Percentiles rank a stretch among this genome's conserved stretches.
Conservation (phyloP, 192 early-diverging fungal species). For the Pecoramyces ruminantium region DNA sequence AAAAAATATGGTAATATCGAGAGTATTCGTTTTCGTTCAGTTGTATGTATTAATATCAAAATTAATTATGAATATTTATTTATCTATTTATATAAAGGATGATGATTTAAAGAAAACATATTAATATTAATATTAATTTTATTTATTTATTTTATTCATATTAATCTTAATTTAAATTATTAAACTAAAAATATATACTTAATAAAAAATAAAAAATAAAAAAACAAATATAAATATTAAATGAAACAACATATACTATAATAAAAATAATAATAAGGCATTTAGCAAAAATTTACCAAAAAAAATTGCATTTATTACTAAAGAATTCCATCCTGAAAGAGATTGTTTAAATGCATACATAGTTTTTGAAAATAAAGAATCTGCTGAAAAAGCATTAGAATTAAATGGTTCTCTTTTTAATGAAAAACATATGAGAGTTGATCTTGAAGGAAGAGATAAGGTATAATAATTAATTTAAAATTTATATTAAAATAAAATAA, state of each 20-base stretch:
- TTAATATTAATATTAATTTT: too few relatives aligned
- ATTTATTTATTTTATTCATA: too few relatives aligned
- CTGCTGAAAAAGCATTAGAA: conserved; percentile 38
- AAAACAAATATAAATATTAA: background rate
- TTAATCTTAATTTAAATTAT: too few relatives aligned
- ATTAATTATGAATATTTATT: too few relatives aligned
- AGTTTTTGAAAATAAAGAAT: conserved; percentile 48
- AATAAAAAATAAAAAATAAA: too few relatives aligned
- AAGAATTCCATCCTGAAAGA: conserved; percentile 67
- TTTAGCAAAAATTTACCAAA: conserved; percentile 50
- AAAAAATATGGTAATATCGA: conserved; percentile 52
- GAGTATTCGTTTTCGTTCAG: conserved; percentile 77
- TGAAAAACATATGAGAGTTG: conserved; percentile 79
- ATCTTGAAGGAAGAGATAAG: conserved; percentile 13
- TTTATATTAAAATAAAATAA: background rate
- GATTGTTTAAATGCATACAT: conserved; percentile 80
- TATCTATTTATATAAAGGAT: too few relatives aligned
- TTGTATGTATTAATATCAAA: conserved; percentile 23
- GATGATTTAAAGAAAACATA: too few relatives aligned
- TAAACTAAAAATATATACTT: too few relatives aligned
- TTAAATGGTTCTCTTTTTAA: conserved; percentile 69
- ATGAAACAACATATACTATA: background rate
- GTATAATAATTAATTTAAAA: background rate
- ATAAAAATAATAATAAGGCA: conserved; percentile 4
- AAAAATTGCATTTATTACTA: conserved; percentile 65